Evolutionary conservation across 129 eudicot species (phyloP).

Genomic region (Arctium minus): DNA sequence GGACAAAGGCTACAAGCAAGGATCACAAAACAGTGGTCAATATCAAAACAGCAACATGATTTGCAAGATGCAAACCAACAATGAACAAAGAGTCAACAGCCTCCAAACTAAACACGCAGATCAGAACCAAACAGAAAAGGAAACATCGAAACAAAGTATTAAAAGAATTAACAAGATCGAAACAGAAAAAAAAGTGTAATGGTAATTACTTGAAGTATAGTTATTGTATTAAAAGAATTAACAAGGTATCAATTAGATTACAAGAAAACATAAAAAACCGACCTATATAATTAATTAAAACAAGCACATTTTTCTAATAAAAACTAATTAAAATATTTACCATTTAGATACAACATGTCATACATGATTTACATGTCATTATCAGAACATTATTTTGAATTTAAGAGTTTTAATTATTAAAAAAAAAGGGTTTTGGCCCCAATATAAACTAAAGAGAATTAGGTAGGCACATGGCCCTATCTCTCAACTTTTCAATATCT

Average conservation of each 20-base stretch:
- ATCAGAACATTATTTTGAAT: not conserved
- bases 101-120: too few relatives aligned
- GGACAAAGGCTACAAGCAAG: too few relatives aligned
- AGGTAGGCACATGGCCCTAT: conserved; percentile 39
- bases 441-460: conserved; percentile 21
- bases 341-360: not conserved
- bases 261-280: not conserved
- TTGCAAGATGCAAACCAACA: too few relatives aligned
- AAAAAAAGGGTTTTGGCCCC: not conserved
- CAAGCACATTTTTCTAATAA: not conserved
- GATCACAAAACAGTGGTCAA: too few relatives aligned
- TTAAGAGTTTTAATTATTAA: not conserved
- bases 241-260: not conserved
- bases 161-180: too few relatives aligned
- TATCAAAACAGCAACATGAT: too few relatives aligned
- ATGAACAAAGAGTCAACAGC: too few relatives aligned
- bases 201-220: not conserved
- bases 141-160: too few relatives aligned
- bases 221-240: not conserved
- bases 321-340: not conserved
- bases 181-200: not conserved
- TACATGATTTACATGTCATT: not conserved
- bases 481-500: conserved; percentile 15
- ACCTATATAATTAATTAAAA: not conserved
- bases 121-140: too few relatives aligned